A percentile compares a stretch with the other conserved stretches of the same genome.
phyloP scores from a whole-genome alignment of 2,329 filamentous ascomycete species.

The Colletotrichum musae region DNA sequence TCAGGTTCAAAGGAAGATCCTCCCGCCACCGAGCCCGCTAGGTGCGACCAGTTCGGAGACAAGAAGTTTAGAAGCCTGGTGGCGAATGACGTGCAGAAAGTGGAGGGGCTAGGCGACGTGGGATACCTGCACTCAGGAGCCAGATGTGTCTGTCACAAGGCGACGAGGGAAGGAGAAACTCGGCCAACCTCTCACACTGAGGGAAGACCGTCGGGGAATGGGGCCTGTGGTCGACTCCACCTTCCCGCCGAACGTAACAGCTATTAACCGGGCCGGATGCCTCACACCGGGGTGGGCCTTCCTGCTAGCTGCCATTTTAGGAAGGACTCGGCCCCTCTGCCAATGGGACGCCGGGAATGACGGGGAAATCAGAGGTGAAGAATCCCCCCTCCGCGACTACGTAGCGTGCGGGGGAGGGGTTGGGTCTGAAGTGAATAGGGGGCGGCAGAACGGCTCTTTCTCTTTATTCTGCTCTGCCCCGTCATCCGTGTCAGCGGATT shows the following conservation, averaged over 20 bases:
- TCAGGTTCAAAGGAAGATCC: conserved; percentile 15
- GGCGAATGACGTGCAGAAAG: conserved; percentile 25
- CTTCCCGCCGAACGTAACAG: conserved; percentile 26
- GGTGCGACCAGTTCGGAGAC: neutral
- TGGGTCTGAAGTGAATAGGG: neutral
- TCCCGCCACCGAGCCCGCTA: neutral
- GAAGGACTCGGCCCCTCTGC: conserved; percentile 12
- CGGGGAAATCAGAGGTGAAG: conserved; percentile 1
- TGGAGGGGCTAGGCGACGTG: neutral
- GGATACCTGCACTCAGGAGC: neutral
- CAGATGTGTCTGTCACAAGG: neutral
- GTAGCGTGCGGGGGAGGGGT: conserved; percentile 24
- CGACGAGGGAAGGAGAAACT: neutral
- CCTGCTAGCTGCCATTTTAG: conserved; percentile 30
- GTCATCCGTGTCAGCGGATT: neutral
- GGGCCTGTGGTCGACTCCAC: conserved; percentile 11
- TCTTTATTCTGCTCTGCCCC: neutral
- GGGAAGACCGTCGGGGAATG: neutral
- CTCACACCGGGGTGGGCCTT: conserved; percentile 32
- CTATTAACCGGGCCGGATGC: conserved; percentile 13
- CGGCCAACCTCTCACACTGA: neutral
- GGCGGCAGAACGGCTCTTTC: too few species aligned
- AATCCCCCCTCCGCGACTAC: neutral
- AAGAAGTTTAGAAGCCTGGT: neutral
- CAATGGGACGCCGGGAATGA: conserved; percentile 3